These are phyloP conservation scores for Sambucus nigra DNA, from an alignment of 129 eudicot species.

Conservation along the genomic window DNA sequence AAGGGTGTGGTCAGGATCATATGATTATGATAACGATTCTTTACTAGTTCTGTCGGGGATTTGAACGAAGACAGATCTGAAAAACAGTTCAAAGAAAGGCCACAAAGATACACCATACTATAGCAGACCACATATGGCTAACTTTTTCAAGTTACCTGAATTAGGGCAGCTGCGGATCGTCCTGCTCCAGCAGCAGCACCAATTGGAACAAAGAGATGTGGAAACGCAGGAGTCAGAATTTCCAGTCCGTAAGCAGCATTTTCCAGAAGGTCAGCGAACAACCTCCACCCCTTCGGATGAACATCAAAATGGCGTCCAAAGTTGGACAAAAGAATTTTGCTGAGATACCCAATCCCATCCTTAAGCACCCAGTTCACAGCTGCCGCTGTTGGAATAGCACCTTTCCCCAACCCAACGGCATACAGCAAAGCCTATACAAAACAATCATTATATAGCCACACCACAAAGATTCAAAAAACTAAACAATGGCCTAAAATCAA, in stretches of 20 bases:
- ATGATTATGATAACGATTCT: not conserved
- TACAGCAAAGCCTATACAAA: slow-evolving; percentile 70
- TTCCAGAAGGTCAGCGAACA: slow-evolving; percentile 88
- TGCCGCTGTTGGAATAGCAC: slow-evolving; percentile 98
- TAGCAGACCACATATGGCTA: not conserved
- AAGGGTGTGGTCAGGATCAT: not conserved
- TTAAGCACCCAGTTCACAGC: slow-evolving; percentile 97
- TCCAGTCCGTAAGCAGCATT: slow-evolving; percentile 95
- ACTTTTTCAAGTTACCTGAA: slow-evolving; percentile 46
- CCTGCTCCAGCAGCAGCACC: slow-evolving; percentile 99
- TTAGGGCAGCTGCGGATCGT: slow-evolving; percentile 83
- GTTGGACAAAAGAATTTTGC: slow-evolving; percentile 87
- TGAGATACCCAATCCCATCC: slow-evolving; percentile 93
- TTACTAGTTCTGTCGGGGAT: not conserved
- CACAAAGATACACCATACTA: not conserved
- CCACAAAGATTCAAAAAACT: not conserved
- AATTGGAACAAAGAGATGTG: slow-evolving; percentile 86
- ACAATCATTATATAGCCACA: slow-evolving; percentile 9
- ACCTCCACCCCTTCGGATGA: slow-evolving; percentile 96
- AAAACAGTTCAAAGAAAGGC: not conserved
- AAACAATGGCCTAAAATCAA: not conserved
- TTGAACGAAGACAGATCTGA: not conserved
- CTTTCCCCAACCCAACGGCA: slow-evolving; percentile 94
- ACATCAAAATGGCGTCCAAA: slow-evolving; percentile 97
- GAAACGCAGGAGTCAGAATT: slow-evolving; percentile 94